These are phyloP conservation scores for Corynascus novoguineensis DNA, from an alignment of 495 filamentous ascomycete genomes.

Conservation along the genomic window DNA sequence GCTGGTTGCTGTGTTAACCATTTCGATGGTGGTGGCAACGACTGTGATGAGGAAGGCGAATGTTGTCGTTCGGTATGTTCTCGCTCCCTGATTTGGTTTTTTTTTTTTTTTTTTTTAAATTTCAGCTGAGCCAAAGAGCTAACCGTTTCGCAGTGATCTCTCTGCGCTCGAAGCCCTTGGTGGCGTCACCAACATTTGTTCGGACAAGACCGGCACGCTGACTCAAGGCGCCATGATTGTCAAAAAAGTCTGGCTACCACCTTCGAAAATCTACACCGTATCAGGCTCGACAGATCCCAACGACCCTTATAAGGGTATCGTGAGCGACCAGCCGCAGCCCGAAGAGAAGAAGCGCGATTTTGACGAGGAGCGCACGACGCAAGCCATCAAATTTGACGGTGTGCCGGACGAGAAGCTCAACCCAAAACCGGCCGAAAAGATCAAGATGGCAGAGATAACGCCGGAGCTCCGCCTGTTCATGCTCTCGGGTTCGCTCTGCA, in stretches of 20 bases:
- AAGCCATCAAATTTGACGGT: conserved; percentile 48
- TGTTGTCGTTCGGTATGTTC: conserved; percentile 60
- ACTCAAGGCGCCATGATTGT: conserved; percentile 76
- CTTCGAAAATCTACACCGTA: conserved; percentile 51
- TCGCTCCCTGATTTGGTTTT: background rate
- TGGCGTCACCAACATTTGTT: conserved; percentile 83
- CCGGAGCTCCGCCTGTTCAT: conserved; percentile 58
- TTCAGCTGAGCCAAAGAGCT: background rate
- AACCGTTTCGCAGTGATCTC: conserved; percentile 40
- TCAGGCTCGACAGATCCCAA: conserved; percentile 53
- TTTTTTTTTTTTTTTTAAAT: background rate
- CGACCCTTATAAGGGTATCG: conserved; percentile 51
- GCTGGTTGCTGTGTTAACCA: conserved; percentile 63
- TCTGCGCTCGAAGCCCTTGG: conserved; percentile 78
- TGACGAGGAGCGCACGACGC: conserved; percentile 48
- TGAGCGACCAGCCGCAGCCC: conserved; percentile 24
- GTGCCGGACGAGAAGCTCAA: conserved; percentile 41
- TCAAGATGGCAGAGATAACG: conserved; percentile 31
- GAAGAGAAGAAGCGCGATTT: conserved; percentile 39
- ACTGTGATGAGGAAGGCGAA: conserved; percentile 70
- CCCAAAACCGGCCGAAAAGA: conserved; percentile 21
- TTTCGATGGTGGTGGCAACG: conserved; percentile 73
- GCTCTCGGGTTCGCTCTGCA: conserved; percentile 68
- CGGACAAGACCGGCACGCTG: conserved; percentile 81
- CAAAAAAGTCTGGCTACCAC: conserved; percentile 74